phyloP scores from a whole-genome alignment of 78 protist genomes.

The Tieghemostelium lacteum region DNA sequence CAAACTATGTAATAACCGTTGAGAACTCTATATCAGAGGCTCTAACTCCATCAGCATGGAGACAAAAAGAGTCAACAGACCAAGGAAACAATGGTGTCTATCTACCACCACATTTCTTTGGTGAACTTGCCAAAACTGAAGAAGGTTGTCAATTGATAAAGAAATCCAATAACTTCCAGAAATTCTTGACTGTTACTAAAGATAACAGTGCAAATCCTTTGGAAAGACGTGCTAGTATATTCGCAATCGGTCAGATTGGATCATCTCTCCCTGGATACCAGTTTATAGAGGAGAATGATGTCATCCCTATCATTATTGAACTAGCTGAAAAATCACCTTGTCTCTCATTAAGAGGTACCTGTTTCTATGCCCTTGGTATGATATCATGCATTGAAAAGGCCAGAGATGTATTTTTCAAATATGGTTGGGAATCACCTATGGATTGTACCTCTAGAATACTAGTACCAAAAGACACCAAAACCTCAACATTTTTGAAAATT shows the following conservation, averaged over 20 bases:
- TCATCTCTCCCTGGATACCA: conserved; percentile 9
- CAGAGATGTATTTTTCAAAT: background rate
- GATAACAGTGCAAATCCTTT: conserved; percentile 22
- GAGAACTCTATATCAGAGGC: conserved; percentile 53
- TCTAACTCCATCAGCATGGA: conserved; percentile 26
- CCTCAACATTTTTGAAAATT: conserved; percentile 9
- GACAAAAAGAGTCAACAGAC: conserved; percentile 43
- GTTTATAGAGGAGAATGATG: conserved; percentile 3
- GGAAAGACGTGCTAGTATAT: conserved; percentile 45
- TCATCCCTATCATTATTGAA: conserved; percentile 7
- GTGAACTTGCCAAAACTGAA: conserved; percentile 80
- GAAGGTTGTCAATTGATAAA: conserved; percentile 50
- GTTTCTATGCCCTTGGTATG: conserved; percentile 77
- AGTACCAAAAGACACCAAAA: conserved; percentile 64
- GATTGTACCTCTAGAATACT: conserved; percentile 32
- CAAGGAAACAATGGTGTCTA: conserved; percentile 62
- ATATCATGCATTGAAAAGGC: conserved; percentile 52
- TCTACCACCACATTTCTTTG: conserved; percentile 81
- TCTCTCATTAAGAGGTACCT: conserved; percentile 59
- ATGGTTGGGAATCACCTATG: conserved; percentile 74
- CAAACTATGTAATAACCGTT: conserved; percentile 30
- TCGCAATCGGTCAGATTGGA: conserved; percentile 77
- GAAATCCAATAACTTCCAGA: conserved; percentile 2
- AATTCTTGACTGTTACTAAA: conserved; percentile 5
- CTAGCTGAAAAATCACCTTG: conserved; percentile 48